Conservation (phyloP, 371 early-diverging fungal species). For the Mortierella sp. region DNA sequence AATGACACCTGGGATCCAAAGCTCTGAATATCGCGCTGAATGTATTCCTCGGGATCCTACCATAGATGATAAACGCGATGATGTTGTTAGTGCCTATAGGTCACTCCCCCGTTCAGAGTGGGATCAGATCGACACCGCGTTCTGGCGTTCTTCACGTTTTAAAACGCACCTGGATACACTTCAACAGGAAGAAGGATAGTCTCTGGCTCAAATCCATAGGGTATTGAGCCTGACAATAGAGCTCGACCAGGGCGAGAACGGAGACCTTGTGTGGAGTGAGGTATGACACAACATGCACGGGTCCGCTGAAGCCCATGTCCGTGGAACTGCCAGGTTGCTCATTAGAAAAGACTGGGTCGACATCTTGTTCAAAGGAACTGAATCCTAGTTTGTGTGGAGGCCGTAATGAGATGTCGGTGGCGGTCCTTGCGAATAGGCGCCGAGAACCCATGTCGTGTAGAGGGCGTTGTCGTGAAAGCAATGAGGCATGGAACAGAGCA, state of each 20-base stretch:
- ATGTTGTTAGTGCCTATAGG: not conserved
- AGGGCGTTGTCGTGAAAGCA: too few relatives aligned
- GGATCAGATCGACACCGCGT: too few relatives aligned
- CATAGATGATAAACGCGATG: too few relatives aligned
- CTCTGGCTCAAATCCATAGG: conserved; percentile 6
- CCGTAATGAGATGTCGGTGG: conserved; percentile 42
- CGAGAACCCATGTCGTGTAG: conserved; percentile 28
- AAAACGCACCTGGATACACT: conserved; percentile 35
- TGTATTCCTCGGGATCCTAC: conserved; percentile 41
- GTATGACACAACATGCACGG: conserved; percentile 34
- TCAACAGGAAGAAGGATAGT: conserved; percentile 23
- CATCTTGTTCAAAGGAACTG: conserved; percentile 1
- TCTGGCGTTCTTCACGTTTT: too few relatives aligned
- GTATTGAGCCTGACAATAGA: conserved; percentile 24
- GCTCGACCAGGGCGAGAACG: conserved; percentile 37
- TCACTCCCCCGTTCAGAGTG: too few relatives aligned
- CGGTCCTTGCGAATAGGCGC: conserved; percentile 36
- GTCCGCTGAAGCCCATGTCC: not conserved
- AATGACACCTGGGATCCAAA: conserved; percentile 8
- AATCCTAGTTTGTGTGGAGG: conserved; percentile 22
- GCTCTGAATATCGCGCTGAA: conserved; percentile 15
- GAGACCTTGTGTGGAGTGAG: conserved; percentile 47
- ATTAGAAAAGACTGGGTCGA: not conserved
- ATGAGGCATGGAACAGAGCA: not conserved
- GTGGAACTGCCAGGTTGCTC: not conserved